Evolutionary conservation across 371 early-diverging fungal species (phyloP).

Genomic region (Dichotomocladium elegans): DNA sequence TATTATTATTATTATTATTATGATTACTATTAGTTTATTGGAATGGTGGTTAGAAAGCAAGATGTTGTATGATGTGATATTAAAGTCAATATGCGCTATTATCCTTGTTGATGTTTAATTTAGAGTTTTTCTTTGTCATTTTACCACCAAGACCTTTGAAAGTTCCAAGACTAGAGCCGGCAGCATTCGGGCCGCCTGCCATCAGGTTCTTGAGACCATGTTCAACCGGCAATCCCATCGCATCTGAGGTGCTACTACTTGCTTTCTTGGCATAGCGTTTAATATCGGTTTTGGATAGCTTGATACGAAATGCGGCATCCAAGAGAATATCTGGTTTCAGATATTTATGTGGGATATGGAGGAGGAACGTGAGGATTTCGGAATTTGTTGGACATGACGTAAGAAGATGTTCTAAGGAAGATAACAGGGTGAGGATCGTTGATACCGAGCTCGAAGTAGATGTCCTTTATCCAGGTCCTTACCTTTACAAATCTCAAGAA

Average conservation of each 20-base stretch:
- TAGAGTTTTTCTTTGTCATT: slow-evolving; percentile 15
- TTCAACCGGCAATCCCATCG: slow-evolving; percentile 39
- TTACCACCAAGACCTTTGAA: slow-evolving; percentile 20
- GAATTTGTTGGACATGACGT: slow-evolving; percentile 74
- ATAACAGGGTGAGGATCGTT: too few species aligned
- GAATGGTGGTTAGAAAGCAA: too few species aligned
- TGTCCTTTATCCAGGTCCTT: background rate
- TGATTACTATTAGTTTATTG: too few species aligned
- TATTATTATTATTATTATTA: too few species aligned
- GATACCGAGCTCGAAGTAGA: too few species aligned
- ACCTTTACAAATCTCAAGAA: slow-evolving; percentile 66
- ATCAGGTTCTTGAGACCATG: slow-evolving; percentile 42
- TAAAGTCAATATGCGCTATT: background rate
- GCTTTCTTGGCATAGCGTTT: slow-evolving; percentile 42
- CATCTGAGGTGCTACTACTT: slow-evolving; percentile 23
- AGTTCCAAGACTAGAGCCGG: slow-evolving; percentile 6
- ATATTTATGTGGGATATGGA: slow-evolving; percentile 78
- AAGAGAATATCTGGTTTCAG: slow-evolving; percentile 68
- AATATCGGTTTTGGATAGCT: slow-evolving; percentile 52
- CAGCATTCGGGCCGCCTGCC: slow-evolving; percentile 18
- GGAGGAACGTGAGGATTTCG: slow-evolving; percentile 70
- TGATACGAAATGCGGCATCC: slow-evolving; percentile 66
- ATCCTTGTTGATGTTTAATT: slow-evolving; percentile 6
- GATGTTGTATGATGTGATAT: too few species aligned
- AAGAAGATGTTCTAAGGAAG: slow-evolving; percentile 54